Percentiles rank a stretch among this genome's conserved stretches.
Conservation (phyloP, 2,329 filamentous ascomycete genomes). For the Diaporthe citri region DNA sequence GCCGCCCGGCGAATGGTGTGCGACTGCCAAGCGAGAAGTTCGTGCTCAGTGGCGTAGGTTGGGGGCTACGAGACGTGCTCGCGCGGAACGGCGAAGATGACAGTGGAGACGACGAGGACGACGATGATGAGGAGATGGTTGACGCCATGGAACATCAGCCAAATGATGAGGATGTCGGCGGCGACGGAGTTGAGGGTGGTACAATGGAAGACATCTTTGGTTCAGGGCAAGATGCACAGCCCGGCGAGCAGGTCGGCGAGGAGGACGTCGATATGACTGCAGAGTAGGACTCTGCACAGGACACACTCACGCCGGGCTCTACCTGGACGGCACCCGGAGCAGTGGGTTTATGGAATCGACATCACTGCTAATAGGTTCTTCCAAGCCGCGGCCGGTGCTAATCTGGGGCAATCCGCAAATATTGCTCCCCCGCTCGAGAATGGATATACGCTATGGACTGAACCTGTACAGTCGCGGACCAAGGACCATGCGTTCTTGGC, state of each 20-base stretch:
- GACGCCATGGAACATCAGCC: conserved; percentile 61
- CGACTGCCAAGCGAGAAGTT: conserved; percentile 76
- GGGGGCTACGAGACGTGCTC: conserved; percentile 73
- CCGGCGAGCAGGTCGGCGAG: conserved; percentile 40
- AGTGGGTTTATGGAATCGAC: too few species aligned
- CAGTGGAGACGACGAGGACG: conserved; percentile 52
- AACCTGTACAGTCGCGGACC: not conserved
- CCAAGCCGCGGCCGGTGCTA: not conserved
- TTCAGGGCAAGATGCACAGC: conserved; percentile 45
- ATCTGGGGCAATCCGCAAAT: not conserved
- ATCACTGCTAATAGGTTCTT: not conserved
- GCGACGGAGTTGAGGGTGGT: conserved; percentile 64
- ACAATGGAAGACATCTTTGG: conserved; percentile 62
- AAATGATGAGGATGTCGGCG: conserved; percentile 56
- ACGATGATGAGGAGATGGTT: conserved; percentile 55
- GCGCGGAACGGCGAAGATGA: conserved; percentile 60
- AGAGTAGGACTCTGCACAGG: conserved; percentile 44
- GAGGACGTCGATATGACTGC: conserved; percentile 52
- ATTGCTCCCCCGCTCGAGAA: not conserved
- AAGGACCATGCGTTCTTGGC: not conserved
- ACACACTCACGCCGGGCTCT: not conserved
- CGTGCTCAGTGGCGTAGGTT: conserved; percentile 74
- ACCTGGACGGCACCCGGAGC: not conserved
- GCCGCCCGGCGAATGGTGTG: conserved; percentile 73
- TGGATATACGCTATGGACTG: too few species aligned